Base-by-base conservation (phyloP, 768 basidiomycete genomes). In the Clitopilus hobsonii region DNA sequence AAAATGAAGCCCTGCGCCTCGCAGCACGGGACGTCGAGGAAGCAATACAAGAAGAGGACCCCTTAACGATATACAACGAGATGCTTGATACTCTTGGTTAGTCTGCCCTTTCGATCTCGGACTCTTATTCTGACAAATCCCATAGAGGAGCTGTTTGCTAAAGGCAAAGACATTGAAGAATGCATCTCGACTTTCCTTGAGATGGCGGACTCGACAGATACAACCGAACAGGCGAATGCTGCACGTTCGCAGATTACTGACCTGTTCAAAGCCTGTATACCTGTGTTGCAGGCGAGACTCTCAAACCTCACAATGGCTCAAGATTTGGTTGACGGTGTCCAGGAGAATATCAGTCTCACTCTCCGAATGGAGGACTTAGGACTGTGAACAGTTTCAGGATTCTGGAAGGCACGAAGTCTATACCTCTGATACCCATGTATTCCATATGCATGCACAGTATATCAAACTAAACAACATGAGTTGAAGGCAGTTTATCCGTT, bases 321-420 rank as follows among this genome's bases (percentile, higher is more conserved):
- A 50, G 75, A 79, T 24, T 67, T 83, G 18, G 67, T 82, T 23
- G 76, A 79, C 54, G 73, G 75, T 22, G 75, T 77, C 13, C 75
- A 80, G 45, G 79, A 82, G 62, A 81, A 79, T 54, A 64, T 74
- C 22, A 78, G 74, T 49, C 70, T 79, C 27, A 68, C 66, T 45
- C 60, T 81, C 28, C 68, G 76, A n/a, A 71, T 80, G 70, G 78
- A 81, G 60, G 76, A 76, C 58, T 60, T 81, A 58, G 76, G 76
- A 7, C 58, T 78, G 26, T 60, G 57, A 56, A n/a, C 10, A 14
- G 32, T n/a, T n/a, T n/a, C n/a, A n/a, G n/a, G n/a, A n/a, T n/a
- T n/a, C n/a, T n/a, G n/a, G n/a, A n/a, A n/a, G n/a, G n/a, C n/a
- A n/a, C n/a, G n/a, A n/a, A n/a, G n/a, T n/a, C n/a, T n/a, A n/a